Evolutionary conservation across 305 asterid species (phyloP).

Genomic region (Fraxinus nigra): DNA sequence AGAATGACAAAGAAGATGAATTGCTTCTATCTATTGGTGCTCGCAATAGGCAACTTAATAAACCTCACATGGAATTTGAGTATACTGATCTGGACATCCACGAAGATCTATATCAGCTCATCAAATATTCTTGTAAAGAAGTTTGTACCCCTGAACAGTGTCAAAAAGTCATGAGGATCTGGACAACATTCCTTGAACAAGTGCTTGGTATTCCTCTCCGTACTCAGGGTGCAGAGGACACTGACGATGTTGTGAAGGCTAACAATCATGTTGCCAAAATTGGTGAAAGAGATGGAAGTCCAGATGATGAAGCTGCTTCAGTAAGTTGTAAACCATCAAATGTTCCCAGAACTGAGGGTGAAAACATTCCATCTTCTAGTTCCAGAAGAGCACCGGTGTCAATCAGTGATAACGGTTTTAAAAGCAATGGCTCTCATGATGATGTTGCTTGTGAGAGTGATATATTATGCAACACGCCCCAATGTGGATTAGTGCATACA

Average conservation of each 20-base stretch:
- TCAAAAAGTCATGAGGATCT: conserved; percentile 74
- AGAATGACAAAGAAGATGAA: conserved; percentile 63
- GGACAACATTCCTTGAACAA: conserved; percentile 80
- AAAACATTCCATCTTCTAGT: conserved; percentile 31
- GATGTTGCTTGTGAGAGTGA: conserved; percentile 33
- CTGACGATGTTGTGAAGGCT: conserved; percentile 32
- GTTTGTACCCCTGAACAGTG: conserved; percentile 77
- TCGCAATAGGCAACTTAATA: conserved; percentile 57
- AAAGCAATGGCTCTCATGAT: conserved; percentile 33
- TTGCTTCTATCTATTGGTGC: conserved; percentile 57
- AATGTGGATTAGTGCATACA: conserved; percentile 33
- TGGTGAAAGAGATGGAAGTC: conserved; percentile 40
- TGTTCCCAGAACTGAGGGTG: conserved; percentile 33
- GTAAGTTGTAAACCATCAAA: conserved; percentile 35
- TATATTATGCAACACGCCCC: conserved; percentile 32
- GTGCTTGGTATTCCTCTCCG: conserved; percentile 62
- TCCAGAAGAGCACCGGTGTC: conserved; percentile 29
- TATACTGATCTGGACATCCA: conserved; percentile 84
- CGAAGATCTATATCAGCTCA: conserved; percentile 77
- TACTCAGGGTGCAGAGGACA: conserved; percentile 39
- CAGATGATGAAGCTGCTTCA: conserved; percentile 32
- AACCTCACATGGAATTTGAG: conserved; percentile 67
- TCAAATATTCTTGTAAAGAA: conserved; percentile 77
- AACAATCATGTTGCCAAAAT: conserved; percentile 25
- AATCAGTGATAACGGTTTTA: conserved; percentile 38